These are phyloP conservation scores for Epicoccum sorghinum DNA, from an alignment of 2,329 filamentous ascomycete genomes.

Conservation along the genomic window DNA sequence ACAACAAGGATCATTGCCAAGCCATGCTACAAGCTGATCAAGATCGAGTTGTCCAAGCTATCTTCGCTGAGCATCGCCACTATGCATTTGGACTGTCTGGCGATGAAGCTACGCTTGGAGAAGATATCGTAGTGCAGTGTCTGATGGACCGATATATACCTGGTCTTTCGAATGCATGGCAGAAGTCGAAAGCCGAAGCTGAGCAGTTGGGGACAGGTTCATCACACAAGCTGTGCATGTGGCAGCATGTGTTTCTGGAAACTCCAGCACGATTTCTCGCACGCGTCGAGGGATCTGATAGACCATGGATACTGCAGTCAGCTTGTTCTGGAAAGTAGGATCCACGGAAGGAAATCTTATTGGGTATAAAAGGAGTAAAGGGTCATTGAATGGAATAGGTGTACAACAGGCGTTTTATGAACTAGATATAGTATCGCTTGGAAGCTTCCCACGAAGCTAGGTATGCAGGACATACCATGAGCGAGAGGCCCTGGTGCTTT, in stretches of 20 bases:
- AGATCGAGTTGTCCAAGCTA: slow-evolving; percentile 9
- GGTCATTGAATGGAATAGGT: too few species aligned
- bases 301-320: not conserved
- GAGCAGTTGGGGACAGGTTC: not conserved
- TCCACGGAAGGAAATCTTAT: too few species aligned
- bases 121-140: not conserved
- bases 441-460: too few species aligned
- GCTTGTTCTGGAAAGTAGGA: not conserved
- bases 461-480: too few species aligned
- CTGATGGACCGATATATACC: not conserved
- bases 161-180: not conserved
- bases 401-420: too few species aligned
- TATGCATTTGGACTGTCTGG: slow-evolving; percentile 8
- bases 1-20: slow-evolving; percentile 5
- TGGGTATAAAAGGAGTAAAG: too few species aligned
- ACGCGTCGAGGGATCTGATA: not conserved
- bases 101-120: not conserved
- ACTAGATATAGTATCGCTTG: too few species aligned
- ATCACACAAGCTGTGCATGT: slow-evolving; percentile 1
- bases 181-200: not conserved
- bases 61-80: slow-evolving; percentile 17
- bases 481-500: too few species aligned
- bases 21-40: slow-evolving; percentile 9
- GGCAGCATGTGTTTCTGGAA: slow-evolving; percentile 2
- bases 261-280: slow-evolving; percentile 9